A percentile compares a stretch with the other conserved stretches of the same genome.
Conservation (phyloP, 768 basidiomycete genomes). For the Lentinus brumalis region DNA sequence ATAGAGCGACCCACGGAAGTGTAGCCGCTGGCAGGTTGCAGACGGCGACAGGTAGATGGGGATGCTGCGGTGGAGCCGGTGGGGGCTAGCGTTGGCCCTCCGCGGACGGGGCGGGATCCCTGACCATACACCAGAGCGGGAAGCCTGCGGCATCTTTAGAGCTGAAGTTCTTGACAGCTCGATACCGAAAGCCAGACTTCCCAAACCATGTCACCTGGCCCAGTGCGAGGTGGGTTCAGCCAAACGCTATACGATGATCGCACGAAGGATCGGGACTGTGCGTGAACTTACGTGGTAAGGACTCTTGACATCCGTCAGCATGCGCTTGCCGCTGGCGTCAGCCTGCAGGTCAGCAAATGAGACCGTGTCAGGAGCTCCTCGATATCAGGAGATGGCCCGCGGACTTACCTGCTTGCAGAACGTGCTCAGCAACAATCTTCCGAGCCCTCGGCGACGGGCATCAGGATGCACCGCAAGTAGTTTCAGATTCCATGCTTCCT, state of each 20-base stretch:
- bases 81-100: background rate
- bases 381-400: background rate
- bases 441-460: conserved; percentile 17
- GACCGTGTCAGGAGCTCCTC: background rate
- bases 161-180: conserved; percentile 23
- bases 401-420: conserved; percentile 17
- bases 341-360: conserved; percentile 2
- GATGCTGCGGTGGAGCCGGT: background rate
- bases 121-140: conserved; percentile 24
- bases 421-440: conserved; percentile 13
- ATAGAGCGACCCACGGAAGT: background rate
- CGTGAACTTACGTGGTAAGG: conserved; percentile 6
- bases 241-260: background rate
- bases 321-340: conserved; percentile 1
- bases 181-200: conserved; percentile 19
- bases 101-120: conserved; percentile 5
- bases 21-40: background rate
- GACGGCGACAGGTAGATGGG: background rate
- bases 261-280: background rate
- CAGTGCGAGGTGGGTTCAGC: background rate
- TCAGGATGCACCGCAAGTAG: conserved; percentile 21
- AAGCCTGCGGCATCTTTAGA: conserved; percentile 21
- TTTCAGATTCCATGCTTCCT: conserved; percentile 20
- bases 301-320: conserved; percentile 20
- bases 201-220: conserved; percentile 21